A percentile compares a stretch with the other conserved stretches of the same genome.
phyloP scores from a whole-genome alignment of 2,329 filamentous ascomycete species.

The Colletotrichum tropicicola region DNA sequence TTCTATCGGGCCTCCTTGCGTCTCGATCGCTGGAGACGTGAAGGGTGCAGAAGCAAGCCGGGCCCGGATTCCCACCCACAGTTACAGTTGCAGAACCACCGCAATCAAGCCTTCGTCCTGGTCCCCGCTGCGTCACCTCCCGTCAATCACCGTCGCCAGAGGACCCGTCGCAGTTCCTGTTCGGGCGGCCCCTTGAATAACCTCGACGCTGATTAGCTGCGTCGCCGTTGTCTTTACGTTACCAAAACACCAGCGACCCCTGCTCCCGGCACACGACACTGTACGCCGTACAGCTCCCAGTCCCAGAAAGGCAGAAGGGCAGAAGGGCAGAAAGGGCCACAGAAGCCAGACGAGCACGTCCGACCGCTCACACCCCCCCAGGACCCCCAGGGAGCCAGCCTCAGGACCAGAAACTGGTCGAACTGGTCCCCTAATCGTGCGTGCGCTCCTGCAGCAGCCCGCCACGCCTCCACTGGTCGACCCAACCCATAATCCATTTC shows the following conservation, averaged over 20 bases:
- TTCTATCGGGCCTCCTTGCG: background rate
- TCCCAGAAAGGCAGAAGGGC: slow-evolving; percentile 11
- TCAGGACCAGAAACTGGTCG: slow-evolving; percentile 6
- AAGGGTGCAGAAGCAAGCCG: slow-evolving; percentile 3
- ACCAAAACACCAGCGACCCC: slow-evolving; percentile 26
- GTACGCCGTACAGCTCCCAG: slow-evolving; percentile 3
- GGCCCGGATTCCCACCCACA: slow-evolving; percentile 1
- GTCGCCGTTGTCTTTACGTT: slow-evolving; percentile 25
- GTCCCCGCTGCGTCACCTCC: slow-evolving; percentile 19
- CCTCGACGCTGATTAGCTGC: slow-evolving; percentile 26
- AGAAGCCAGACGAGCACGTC: slow-evolving; percentile 30
- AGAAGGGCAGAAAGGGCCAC: background rate
- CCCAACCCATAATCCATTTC: background rate
- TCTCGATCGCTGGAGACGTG: slow-evolving; percentile 1
- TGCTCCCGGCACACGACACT: slow-evolving; percentile 26
- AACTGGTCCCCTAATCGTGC: slow-evolving; percentile 27
- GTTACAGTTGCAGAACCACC: slow-evolving; percentile 3
- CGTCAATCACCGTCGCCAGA: slow-evolving; percentile 16
- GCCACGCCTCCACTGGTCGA: slow-evolving; percentile 16
- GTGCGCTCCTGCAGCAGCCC: slow-evolving; percentile 9
- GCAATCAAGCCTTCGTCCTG: slow-evolving; percentile 16
- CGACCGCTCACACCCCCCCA: slow-evolving; percentile 1
- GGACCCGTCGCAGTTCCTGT: slow-evolving; percentile 12
- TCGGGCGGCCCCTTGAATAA: slow-evolving; percentile 9
- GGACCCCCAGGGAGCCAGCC: background rate